Conservation (phyloP, 495 filamentous ascomycete genomes). For the Penicillium paradoxum region DNA sequence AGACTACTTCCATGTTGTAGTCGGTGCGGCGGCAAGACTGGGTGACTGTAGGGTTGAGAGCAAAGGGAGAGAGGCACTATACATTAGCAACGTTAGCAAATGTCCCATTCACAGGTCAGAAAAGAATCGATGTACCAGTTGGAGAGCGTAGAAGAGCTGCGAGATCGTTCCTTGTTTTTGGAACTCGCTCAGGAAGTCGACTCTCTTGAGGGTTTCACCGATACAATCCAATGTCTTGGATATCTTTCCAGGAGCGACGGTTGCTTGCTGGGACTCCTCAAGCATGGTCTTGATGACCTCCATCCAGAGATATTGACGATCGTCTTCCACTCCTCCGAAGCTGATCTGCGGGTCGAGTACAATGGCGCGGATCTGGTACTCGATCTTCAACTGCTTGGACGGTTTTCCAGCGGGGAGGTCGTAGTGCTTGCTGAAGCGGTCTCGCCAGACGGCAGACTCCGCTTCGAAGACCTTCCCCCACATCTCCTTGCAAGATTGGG, state of each 20-base stretch:
- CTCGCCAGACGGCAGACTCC: slow-evolving; percentile 30
- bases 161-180: slow-evolving; percentile 12
- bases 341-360: slow-evolving; percentile 19
- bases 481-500: slow-evolving; percentile 23
- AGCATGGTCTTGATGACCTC: slow-evolving; percentile 28
- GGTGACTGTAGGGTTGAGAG: slow-evolving; percentile 19
- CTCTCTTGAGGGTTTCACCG: slow-evolving; percentile 7
- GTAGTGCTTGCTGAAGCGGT: slow-evolving; percentile 30
- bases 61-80: slow-evolving; percentile 30
- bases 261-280: slow-evolving; percentile 13
- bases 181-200: slow-evolving; percentile 25
- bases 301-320: slow-evolving; percentile 26
- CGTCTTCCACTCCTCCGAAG: slow-evolving; percentile 15
- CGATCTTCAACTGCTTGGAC: slow-evolving; percentile 22
- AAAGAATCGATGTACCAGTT: slow-evolving; percentile 23
- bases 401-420: slow-evolving; percentile 22
- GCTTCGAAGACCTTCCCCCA: slow-evolving; percentile 13
- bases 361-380: slow-evolving; percentile 32
- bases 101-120: background rate
- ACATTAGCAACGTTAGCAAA: background rate
- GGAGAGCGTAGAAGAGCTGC: slow-evolving; percentile 25
- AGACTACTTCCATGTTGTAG: slow-evolving; percentile 30
- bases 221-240: slow-evolving; percentile 27
- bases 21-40: slow-evolving; percentile 25
- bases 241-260: background rate